These are phyloP conservation scores for Ilex paraguariensis DNA, from an alignment of 305 asterid genomes.

Conservation along the genomic window DNA sequence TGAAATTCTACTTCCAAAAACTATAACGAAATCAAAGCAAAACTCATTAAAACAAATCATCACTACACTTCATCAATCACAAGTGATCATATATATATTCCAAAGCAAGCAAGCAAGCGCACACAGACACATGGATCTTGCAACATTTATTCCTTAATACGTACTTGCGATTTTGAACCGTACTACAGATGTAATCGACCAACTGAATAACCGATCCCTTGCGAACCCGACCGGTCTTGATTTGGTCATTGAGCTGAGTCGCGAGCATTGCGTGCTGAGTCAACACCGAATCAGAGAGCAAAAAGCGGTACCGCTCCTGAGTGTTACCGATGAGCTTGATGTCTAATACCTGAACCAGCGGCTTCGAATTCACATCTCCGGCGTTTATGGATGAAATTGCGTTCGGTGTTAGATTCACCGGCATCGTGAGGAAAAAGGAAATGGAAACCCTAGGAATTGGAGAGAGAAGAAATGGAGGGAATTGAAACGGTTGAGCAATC, in stretches of 20 bases:
- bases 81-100: no score
- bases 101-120: no score
- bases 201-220: slow-evolving; percentile 86
- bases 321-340: slow-evolving; percentile 59
- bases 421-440: slow-evolving; percentile 23
- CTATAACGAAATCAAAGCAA: no score
- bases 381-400: slow-evolving; percentile 65
- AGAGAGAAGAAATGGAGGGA: slow-evolving; percentile 2
- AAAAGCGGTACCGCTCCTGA: slow-evolving; percentile 73
- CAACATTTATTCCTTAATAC: neutral
- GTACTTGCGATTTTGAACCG: slow-evolving; percentile 74
- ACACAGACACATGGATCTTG: no score
- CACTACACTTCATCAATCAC: no score
- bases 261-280: slow-evolving; percentile 90
- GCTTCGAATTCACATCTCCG: slow-evolving; percentile 85
- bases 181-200: slow-evolving; percentile 72
- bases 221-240: slow-evolving; percentile 56
- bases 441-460: slow-evolving; percentile 8
- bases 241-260: slow-evolving; percentile 78
- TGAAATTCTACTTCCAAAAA: no score
- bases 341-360: slow-evolving; percentile 88
- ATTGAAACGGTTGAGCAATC: no score
- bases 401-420: slow-evolving; percentile 70
- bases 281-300: slow-evolving; percentile 64
- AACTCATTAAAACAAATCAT: no score